These are phyloP conservation scores for Neurospora sp. DNA, from an alignment of 495 filamentous ascomycete genomes.

Conservation along the genomic window DNA sequence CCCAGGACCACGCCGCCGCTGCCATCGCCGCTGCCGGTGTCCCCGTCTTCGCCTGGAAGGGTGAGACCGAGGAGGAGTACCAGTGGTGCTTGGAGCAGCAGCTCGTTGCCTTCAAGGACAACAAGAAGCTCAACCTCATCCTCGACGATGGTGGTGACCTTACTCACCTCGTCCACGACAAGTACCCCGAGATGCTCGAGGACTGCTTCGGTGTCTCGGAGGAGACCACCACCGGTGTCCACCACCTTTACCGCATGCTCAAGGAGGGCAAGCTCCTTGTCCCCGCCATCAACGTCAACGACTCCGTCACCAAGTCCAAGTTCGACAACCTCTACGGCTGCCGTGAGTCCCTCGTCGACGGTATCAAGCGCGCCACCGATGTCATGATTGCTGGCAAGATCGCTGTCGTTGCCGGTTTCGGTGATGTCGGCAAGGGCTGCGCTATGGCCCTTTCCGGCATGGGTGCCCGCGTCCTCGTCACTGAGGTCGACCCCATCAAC, in stretches of 20 bases:
- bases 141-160: constrained; percentile 98
- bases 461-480: constrained; percentile 94
- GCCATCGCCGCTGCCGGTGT: constrained; percentile 91
- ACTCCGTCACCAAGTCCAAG: constrained; percentile 98
- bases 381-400: constrained; percentile 99
- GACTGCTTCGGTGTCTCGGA: constrained; percentile 97
- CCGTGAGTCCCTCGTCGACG: constrained; percentile 96
- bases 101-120: constrained; percentile 90
- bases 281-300: constrained; percentile 98
- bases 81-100: constrained; percentile 99
- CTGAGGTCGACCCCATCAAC: constrained; percentile 99
- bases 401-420: constrained; percentile 92
- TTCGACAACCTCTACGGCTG: constrained; percentile 99
- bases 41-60: constrained; percentile 99
- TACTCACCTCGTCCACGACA: constrained; percentile 89
- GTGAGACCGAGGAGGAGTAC: constrained; percentile 99
- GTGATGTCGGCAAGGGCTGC: constrained; percentile 99
- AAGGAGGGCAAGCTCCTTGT: constrained; percentile 86
- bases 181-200: constrained; percentile 95
- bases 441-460: constrained; percentile 90
- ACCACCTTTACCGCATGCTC: constrained; percentile 97
- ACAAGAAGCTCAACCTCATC: constrained; percentile 94
- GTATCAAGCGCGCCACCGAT: constrained; percentile 99
- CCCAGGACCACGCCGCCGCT: constrained; percentile 95
- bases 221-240: constrained; percentile 99